Conservation (phyloP, 1,284 basidiomycete genomes). For the Athelia sp. region DNA sequence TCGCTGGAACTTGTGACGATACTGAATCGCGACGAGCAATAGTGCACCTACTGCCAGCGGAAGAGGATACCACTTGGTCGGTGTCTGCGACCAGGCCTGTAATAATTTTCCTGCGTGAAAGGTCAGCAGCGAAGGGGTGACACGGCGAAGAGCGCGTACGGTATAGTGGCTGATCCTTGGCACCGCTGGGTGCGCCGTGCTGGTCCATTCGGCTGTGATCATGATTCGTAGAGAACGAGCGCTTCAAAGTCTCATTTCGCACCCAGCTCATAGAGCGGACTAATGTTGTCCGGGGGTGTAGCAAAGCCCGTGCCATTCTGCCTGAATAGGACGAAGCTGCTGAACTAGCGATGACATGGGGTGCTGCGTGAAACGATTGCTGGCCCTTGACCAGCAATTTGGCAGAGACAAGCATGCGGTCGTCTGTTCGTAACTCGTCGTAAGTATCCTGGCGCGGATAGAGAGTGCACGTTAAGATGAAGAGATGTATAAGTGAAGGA, state of each 20-base stretch:
- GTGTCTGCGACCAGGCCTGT: conserved; percentile 83
- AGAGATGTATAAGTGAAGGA: too few relatives aligned
- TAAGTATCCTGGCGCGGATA: too few relatives aligned
- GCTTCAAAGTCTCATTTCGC: conserved; percentile 33
- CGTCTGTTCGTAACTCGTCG: too few relatives aligned
- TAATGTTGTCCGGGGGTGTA: conserved; percentile 38
- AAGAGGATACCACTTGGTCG: conserved; percentile 94
- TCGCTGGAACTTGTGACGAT: conserved; percentile 53
- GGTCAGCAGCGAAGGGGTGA: conserved; percentile 5
- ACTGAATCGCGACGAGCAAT: conserved; percentile 81
- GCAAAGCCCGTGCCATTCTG: conserved; percentile 42
- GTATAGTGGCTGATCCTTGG: conserved; percentile 40
- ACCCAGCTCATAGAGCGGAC: conserved; percentile 39
- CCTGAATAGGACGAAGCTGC: conserved; percentile 48
- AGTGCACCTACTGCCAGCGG: conserved; percentile 90
- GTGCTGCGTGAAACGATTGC: conserved; percentile 45
- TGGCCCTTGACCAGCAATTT: conserved; percentile 32
- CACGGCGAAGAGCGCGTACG: conserved; percentile 29
- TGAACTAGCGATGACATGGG: conserved; percentile 46
- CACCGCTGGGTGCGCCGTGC: conserved; percentile 19
- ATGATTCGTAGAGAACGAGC: conserved; percentile 41
- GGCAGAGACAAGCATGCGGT: conserved; percentile 19
- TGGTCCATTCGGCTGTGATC: conserved; percentile 22
- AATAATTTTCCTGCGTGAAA: conserved; percentile 43
- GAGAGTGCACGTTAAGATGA: too few relatives aligned